Evolutionary conservation across 2,329 filamentous ascomycete genomes (phyloP).

Genomic region (Talaromyces amestolkiae): DNA sequence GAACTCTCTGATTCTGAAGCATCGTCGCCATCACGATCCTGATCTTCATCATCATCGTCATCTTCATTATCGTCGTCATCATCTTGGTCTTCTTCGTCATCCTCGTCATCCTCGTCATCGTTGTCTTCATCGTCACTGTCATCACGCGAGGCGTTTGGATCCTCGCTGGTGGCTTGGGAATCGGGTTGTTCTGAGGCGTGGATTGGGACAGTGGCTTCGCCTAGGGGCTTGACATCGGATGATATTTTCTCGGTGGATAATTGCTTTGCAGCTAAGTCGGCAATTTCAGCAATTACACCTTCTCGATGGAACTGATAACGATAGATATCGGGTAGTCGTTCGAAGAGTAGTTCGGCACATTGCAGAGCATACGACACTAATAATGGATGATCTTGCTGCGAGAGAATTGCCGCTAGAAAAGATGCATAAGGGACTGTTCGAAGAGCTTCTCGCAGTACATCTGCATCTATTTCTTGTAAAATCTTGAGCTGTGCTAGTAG

Average conservation of each 20-base stretch:
- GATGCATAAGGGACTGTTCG: constrained; percentile 91
- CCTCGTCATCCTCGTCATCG: constrained; percentile 25
- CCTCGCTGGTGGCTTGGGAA: constrained; percentile 18
- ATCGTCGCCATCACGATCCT: constrained; percentile 46
- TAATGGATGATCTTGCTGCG: constrained; percentile 86
- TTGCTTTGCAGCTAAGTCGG: constrained; percentile 64
- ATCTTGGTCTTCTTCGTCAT: constrained; percentile 41
- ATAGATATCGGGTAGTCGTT: constrained; percentile 81
- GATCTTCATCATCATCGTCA: constrained; percentile 45
- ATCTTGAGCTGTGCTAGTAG: constrained; percentile 95
- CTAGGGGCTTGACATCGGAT: constrained; percentile 21
- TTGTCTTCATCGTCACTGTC: constrained; percentile 37
- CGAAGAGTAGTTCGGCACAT: constrained; percentile 82
- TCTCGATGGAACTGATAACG: constrained; percentile 96
- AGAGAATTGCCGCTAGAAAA: constrained; percentile 89
- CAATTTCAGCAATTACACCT: constrained; percentile 88
- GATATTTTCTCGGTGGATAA: constrained; percentile 29
- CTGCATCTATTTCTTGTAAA: constrained; percentile 87
- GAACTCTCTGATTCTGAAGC: constrained; percentile 69
- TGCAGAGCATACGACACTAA: constrained; percentile 85
- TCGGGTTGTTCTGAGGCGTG: constrained; percentile 20
- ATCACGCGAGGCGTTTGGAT: constrained; percentile 10
- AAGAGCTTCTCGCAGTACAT: constrained; percentile 80
- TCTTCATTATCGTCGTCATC: constrained; percentile 31
- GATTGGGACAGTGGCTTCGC: constrained; percentile 22